Evolutionary conservation across 1,139 yeast species (phyloP).

Genomic region (Pneumocystis carinii): DNA sequence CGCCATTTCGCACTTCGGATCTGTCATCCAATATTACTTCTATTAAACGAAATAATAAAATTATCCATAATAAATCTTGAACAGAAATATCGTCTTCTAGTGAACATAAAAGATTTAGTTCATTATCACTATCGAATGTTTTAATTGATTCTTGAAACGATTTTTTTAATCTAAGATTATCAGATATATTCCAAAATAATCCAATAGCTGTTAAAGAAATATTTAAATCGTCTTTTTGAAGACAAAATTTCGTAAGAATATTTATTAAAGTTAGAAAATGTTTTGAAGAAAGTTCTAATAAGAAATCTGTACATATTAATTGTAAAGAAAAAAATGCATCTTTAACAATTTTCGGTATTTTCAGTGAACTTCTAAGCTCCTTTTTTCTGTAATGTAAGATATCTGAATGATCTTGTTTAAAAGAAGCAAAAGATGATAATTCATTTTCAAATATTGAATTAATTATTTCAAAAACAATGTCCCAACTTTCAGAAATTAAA

Average conservation of each 20-base stretch:
- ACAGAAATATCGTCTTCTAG: background rate
- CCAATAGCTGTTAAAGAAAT: conserved; percentile 8
- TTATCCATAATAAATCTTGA: conserved; percentile 5
- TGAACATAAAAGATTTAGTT: background rate
- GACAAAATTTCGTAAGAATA: conserved; percentile 3
- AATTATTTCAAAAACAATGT: conserved; percentile 49
- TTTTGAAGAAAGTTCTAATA: background rate
- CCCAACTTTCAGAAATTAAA: conserved; percentile 51
- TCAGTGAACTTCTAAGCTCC: background rate
- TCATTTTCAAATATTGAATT: conserved; percentile 42
- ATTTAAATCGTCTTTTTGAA: conserved; percentile 7
- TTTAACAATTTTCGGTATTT: conserved; percentile 3
- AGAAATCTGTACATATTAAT: conserved; percentile 8
- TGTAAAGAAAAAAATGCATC: conserved; percentile 7
- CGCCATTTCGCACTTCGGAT: conserved; percentile 7
- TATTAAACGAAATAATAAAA: conserved; percentile 4
- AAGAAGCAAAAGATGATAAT: background rate
- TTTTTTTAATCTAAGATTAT: background rate
- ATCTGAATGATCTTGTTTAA: background rate
- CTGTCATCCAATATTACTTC: conserved; percentile 5
- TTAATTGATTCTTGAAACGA: background rate
- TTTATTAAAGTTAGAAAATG: conserved; percentile 4
- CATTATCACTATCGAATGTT: background rate
- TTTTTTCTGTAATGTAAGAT: background rate
- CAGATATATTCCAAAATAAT: conserved; percentile 7